phyloP scores from a whole-genome alignment of 2,329 filamentous ascomycete genomes.

The Trichophyton benhamiae region DNA sequence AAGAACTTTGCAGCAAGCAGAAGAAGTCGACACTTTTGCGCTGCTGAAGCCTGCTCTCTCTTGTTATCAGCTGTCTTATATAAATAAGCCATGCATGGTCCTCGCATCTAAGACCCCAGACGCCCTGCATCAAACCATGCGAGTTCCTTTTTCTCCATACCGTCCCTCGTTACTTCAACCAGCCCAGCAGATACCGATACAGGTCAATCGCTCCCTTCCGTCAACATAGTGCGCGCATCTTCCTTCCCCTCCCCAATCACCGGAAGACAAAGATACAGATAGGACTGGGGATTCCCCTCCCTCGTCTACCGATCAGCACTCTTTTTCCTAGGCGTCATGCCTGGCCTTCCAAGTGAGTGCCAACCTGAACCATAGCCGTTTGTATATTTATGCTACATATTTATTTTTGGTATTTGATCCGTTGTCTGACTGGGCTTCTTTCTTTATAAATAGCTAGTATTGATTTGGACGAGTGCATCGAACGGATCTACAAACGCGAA shows the following conservation, averaged over 20 bases:
- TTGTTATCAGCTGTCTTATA: background rate
- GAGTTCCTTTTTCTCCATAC: background rate
- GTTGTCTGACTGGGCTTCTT: background rate
- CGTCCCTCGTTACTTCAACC: background rate
- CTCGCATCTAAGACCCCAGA: background rate
- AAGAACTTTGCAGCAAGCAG: background rate
- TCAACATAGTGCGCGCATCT: background rate
- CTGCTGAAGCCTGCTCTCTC: background rate
- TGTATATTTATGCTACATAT: background rate
- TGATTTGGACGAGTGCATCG: constrained; percentile 97
- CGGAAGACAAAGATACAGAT: too few species aligned
- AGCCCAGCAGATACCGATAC: background rate
- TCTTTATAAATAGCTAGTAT: constrained; percentile 58
- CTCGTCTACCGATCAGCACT: background rate
- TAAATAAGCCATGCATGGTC: background rate
- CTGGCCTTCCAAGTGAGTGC: constrained; percentile 12
- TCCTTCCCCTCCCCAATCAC: too few species aligned
- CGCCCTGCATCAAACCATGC: background rate
- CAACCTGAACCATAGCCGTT: background rate
- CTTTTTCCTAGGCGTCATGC: constrained; percentile 7
- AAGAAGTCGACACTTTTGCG: background rate
- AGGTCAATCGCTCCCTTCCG: background rate
- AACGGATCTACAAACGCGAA: constrained; percentile 91
- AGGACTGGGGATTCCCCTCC: background rate
- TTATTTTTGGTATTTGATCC: background rate